Evolutionary conservation across 345 rosid genomes (phyloP).

Genomic region (Populus nigra): DNA sequence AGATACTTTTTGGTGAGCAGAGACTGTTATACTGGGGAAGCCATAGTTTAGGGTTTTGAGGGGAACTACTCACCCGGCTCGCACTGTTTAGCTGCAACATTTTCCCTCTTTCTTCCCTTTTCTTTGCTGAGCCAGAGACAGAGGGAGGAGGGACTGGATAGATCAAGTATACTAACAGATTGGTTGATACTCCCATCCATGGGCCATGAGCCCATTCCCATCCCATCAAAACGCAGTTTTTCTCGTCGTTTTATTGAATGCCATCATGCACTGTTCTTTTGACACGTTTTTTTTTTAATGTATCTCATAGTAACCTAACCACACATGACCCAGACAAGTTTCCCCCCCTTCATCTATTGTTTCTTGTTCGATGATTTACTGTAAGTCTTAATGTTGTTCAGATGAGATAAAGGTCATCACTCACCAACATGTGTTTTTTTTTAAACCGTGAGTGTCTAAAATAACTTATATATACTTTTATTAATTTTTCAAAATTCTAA

Average conservation of each 20-base stretch:
- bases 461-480: too few relatives aligned
- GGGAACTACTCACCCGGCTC: slow-evolving; percentile 2
- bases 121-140: background rate
- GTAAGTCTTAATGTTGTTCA: too few relatives aligned
- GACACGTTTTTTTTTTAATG: background rate
- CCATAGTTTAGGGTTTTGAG: slow-evolving; percentile 35
- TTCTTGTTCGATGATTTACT: too few relatives aligned
- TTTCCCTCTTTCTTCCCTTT: background rate
- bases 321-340: background rate
- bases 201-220: background rate
- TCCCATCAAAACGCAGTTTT: background rate
- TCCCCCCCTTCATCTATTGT: background rate
- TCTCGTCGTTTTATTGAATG: background rate
- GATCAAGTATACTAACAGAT: background rate
- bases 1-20: slow-evolving; percentile 6
- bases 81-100: slow-evolving; percentile 39
- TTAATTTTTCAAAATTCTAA: too few relatives aligned
- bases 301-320: background rate
- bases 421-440: background rate
- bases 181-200: background rate
- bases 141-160: background rate
- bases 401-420: background rate
- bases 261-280: background rate
- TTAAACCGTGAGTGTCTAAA: too few relatives aligned
- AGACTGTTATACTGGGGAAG: slow-evolving; percentile 14